These are phyloP conservation scores for Microbotryum saponariae DNA, from an alignment of 1,284 basidiomycete genomes.

Conservation along the genomic window DNA sequence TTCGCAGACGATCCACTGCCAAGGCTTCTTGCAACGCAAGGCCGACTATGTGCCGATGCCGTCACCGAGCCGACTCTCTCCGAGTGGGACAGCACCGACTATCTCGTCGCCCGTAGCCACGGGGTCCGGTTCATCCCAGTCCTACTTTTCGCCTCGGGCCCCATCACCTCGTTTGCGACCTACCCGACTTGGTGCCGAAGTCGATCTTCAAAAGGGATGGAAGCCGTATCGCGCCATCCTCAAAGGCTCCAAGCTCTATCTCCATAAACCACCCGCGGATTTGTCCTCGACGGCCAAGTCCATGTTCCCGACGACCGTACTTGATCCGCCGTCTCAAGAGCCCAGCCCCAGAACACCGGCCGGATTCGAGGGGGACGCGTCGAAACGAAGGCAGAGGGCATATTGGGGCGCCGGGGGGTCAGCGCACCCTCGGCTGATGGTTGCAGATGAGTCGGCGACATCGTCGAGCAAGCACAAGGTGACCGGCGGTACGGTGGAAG, in stretches of 20 bases:
- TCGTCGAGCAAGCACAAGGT: slow-evolving; percentile 40
- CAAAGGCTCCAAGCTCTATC: slow-evolving; percentile 69
- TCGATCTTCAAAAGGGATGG: slow-evolving; percentile 57
- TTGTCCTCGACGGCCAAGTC: slow-evolving; percentile 49
- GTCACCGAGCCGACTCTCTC: not conserved
- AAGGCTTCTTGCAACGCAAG: slow-evolving; percentile 65
- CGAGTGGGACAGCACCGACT: not conserved
- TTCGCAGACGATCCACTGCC: slow-evolving; percentile 65
- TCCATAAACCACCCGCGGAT: slow-evolving; percentile 66
- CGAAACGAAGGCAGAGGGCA: slow-evolving; percentile 45
- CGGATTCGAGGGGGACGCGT: slow-evolving; percentile 2
- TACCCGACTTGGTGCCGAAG: slow-evolving; percentile 33
- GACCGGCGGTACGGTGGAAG: slow-evolving; percentile 56
- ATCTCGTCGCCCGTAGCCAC: not conserved
- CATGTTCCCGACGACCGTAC: slow-evolving; percentile 58
- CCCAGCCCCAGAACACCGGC: not conserved
- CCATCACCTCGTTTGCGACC: slow-evolving; percentile 39
- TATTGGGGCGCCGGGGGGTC: slow-evolving; percentile 63
- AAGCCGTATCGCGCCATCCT: slow-evolving; percentile 72
- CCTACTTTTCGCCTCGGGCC: slow-evolving; percentile 26
- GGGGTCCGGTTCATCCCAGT: not conserved
- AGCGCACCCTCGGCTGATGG: slow-evolving; percentile 57
- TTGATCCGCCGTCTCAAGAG: slow-evolving; percentile 37
- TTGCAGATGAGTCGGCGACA: slow-evolving; percentile 38
- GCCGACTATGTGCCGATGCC: slow-evolving; percentile 46